phyloP scores from a whole-genome alignment of 2,329 filamentous ascomycete genomes.

The Colletotrichum sp. region DNA sequence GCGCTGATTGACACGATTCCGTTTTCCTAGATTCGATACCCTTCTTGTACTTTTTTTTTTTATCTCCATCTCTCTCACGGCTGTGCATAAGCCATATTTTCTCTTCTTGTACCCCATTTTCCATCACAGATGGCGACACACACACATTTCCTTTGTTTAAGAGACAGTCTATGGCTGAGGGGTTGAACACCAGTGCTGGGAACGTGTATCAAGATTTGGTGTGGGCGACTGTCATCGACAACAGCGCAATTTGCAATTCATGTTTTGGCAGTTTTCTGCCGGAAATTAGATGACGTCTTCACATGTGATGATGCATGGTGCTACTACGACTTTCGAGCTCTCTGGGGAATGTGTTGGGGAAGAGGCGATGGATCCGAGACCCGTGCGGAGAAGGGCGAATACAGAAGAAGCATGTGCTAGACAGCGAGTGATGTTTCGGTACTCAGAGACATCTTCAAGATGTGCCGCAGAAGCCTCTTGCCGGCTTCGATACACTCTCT shows the following conservation, averaged over 20 bases:
- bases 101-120: constrained; percentile 5
- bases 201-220: not conserved
- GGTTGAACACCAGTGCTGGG: not conserved
- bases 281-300: not conserved
- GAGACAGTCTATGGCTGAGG: not conserved
- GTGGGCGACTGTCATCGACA: not conserved
- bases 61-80: not conserved
- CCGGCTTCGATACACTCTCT: not conserved
- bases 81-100: not conserved
- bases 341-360: not conserved
- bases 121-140: not conserved
- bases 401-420: not conserved
- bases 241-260: not conserved
- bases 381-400: not conserved
- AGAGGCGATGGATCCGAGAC: not conserved
- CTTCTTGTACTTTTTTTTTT: constrained; percentile 22
- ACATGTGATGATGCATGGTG: not conserved
- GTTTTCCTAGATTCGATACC: constrained; percentile 30
- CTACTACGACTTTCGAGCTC: not conserved
- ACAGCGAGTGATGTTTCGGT: not conserved
- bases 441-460: not conserved
- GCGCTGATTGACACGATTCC: constrained; percentile 21
- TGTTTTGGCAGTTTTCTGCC: not conserved
- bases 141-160: not conserved
- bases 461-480: not conserved